Percentiles rank a stretch among this genome's conserved stretches.
Conservation (phyloP, 768 basidiomycete species). For the Xanthoconium stramineum region DNA sequence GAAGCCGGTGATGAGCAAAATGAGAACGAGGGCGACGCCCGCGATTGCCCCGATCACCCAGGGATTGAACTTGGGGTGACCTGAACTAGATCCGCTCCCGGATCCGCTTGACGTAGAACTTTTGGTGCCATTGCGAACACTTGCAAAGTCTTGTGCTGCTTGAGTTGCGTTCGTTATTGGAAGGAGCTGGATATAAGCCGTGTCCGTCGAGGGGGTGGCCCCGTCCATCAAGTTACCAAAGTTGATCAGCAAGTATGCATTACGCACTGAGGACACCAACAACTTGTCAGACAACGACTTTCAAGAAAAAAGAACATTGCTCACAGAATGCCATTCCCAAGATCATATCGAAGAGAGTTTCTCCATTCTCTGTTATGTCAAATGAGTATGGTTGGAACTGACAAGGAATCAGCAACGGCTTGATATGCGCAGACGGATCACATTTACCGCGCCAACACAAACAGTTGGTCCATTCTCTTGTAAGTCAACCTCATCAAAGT, state of each 20-base stretch:
- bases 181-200: conserved; percentile 63
- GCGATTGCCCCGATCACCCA: conserved; percentile 19
- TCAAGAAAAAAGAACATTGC: conserved; percentile 22
- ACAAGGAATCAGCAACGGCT: background rate
- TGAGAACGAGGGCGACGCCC: conserved; percentile 3
- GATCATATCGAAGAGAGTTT: conserved; percentile 52
- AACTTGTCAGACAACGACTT: background rate
- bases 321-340: conserved; percentile 72
- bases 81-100: conserved; percentile 38
- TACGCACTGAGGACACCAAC: conserved; percentile 47
- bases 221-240: conserved; percentile 60
- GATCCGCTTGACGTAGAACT: conserved; percentile 14
- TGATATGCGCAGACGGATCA: background rate
- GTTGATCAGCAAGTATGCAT: conserved; percentile 60
- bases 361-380: conserved; percentile 30
- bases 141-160: conserved; percentile 27
- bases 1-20: conserved; percentile 1
- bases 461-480: conserved; percentile 17
- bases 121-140: conserved; percentile 4
- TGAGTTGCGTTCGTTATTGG: conserved; percentile 48
- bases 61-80: conserved; percentile 19
- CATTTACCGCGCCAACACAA: conserved; percentile 47
- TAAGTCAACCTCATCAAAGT: conserved; percentile 23
- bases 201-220: conserved; percentile 32
- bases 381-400: conserved; percentile 71